A percentile compares a stretch with the other conserved stretches of the same genome.
Conservation (phyloP, 345 rosid genomes). For the Lenwebbia sp. region DNA sequence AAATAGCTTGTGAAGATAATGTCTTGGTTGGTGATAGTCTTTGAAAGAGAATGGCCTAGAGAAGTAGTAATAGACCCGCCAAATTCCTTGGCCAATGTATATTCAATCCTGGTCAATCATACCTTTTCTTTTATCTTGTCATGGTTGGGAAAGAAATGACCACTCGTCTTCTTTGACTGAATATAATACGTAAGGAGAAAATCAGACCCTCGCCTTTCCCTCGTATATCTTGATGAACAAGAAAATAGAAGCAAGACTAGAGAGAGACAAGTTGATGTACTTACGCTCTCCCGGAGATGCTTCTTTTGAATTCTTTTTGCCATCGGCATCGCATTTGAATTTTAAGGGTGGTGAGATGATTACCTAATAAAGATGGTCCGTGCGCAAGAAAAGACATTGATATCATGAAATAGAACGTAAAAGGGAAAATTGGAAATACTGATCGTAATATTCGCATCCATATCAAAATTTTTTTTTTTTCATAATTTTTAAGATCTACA, state of each 20-base stretch:
- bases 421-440: neutral
- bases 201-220: neutral
- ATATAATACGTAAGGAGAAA: neutral
- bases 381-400: neutral
- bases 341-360: neutral
- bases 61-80: neutral
- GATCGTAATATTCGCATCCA: too few relatives aligned
- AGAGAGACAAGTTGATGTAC: neutral
- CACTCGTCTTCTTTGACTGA: neutral
- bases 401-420: neutral
- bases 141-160: neutral
- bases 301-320: neutral
- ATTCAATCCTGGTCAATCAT: neutral
- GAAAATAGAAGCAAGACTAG: neutral
- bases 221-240: neutral
- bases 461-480: too few relatives aligned
- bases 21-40: neutral
- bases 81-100: neutral
- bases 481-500: too few relatives aligned
- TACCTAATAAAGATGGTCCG: neutral
- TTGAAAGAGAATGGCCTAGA: neutral
- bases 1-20: neutral
- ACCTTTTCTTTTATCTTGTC: neutral
- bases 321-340: neutral
- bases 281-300: neutral